These are phyloP conservation scores for Fusarium virguliforme DNA, from an alignment of 2,329 filamentous ascomycete genomes.

Conservation along the genomic window DNA sequence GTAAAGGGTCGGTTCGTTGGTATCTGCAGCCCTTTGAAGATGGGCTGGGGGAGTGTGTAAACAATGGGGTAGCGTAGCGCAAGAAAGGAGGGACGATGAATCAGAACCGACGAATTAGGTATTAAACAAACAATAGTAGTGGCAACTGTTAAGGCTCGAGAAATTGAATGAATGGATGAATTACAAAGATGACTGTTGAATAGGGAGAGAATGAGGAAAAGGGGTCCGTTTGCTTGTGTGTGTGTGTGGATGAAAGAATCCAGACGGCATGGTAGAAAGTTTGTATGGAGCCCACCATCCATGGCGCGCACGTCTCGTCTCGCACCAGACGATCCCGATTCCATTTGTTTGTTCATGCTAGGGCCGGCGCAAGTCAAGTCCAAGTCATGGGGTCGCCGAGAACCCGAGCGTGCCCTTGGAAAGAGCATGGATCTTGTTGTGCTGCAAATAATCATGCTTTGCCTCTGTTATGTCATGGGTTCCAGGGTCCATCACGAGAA, in stretches of 20 bases:
- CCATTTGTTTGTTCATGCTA: conserved; percentile 24
- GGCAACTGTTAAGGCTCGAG: background rate
- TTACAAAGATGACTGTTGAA: conserved; percentile 26
- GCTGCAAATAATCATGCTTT: conserved; percentile 19
- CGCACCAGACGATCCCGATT: conserved; percentile 41
- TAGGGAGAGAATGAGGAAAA: conserved; percentile 27
- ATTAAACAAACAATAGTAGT: background rate
- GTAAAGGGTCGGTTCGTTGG: conserved; percentile 16
- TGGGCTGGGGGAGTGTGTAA: conserved; percentile 21
- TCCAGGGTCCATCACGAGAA: conserved; percentile 36
- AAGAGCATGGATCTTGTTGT: conserved; percentile 7
- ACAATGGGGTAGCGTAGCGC: conserved; percentile 14
- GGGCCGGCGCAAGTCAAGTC: conserved; percentile 17
- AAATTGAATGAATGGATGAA: conserved; percentile 16
- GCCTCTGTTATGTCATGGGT: conserved; percentile 30
- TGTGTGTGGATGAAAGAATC: conserved; percentile 32
- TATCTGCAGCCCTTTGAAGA: conserved; percentile 28
- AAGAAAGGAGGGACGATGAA: conserved; percentile 25
- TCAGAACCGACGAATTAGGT: conserved; percentile 14
- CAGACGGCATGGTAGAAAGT: conserved; percentile 35
- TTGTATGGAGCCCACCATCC: conserved; percentile 37
- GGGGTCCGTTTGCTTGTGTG: conserved; percentile 30
- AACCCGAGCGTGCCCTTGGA: conserved; percentile 32
- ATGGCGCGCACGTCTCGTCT: conserved; percentile 37
- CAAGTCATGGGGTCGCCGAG: conserved; percentile 42